Conservation (phyloP, 768 basidiomycete species). For the Cyathus striatus region DNA sequence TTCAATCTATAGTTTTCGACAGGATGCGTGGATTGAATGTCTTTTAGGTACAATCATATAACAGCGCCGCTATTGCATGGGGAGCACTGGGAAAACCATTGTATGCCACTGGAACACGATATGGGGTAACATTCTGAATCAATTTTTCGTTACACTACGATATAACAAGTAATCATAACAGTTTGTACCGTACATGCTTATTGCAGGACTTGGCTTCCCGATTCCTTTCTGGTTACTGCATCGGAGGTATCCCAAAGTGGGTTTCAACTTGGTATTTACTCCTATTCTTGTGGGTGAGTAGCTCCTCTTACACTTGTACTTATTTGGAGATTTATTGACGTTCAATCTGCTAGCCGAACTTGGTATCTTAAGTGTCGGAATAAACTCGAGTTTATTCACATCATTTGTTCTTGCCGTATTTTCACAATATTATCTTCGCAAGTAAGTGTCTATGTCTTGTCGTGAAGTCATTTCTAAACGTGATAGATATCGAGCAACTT, state of each 20-base stretch:
- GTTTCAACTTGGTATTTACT: conserved; percentile 39
- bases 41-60: conserved; percentile 35
- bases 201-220: conserved; percentile 43
- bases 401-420: conserved; percentile 32
- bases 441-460: conserved; percentile 6
- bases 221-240: conserved; percentile 49
- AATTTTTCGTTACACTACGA: conserved; percentile 14
- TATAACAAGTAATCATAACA: too few species aligned
- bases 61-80: conserved; percentile 50
- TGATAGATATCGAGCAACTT: conserved; percentile 29
- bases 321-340: neutral
- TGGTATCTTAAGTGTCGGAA: conserved; percentile 42
- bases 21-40: neutral
- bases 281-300: conserved; percentile 27
- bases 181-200: conserved; percentile 39
- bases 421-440: conserved; percentile 38
- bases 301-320: conserved; percentile 14
- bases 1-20: neutral
- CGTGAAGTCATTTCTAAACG: neutral
- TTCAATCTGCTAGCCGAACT: conserved; percentile 17
- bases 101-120: conserved; percentile 37
- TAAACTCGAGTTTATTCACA: conserved; percentile 43
- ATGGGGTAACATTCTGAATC: conserved; percentile 26
- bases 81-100: conserved; percentile 46
- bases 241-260: conserved; percentile 37